Evolutionary conservation across 345 rosid genomes (phyloP).

Genomic region (Balakata baccata): DNA sequence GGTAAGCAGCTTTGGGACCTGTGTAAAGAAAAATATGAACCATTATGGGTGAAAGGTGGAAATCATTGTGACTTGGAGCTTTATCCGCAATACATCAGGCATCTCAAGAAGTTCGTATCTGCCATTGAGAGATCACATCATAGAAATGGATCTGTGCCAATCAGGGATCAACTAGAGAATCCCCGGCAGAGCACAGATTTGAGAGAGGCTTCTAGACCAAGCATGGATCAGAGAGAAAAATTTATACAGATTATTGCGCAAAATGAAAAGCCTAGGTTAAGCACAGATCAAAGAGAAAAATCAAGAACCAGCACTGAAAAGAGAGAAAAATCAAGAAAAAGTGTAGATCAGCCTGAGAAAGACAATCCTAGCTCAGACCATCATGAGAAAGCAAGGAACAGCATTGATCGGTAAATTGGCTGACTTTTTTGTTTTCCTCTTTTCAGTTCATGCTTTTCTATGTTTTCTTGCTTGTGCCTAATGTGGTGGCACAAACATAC

Average conservation of each 20-base stretch:
- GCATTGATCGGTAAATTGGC: conserved; percentile 53
- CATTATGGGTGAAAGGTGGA: conserved; percentile 89
- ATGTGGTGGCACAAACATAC: not conserved
- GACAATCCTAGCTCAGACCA: conserved; percentile 16
- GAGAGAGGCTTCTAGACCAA: conserved; percentile 46
- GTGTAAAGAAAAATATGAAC: conserved; percentile 88
- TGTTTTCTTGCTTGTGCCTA: not conserved
- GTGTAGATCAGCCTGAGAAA: conserved; percentile 10
- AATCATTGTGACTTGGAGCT: conserved; percentile 86
- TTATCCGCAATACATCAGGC: conserved; percentile 77
- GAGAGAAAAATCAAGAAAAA: conserved; percentile 7
- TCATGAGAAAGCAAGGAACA: conserved; percentile 24
- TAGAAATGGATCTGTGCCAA: conserved; percentile 32
- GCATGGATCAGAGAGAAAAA: conserved; percentile 30
- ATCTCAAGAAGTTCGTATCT: conserved; percentile 79
- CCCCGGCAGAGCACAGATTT: conserved; percentile 61
- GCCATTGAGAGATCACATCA: conserved; percentile 54
- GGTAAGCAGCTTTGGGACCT: conserved; percentile 84
- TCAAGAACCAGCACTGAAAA: conserved; percentile 41
- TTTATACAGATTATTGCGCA: conserved; percentile 40
- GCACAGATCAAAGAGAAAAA: conserved; percentile 56
- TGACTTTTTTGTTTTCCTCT: not conserved
- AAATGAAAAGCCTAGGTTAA: conserved; percentile 59
- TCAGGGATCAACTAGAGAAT: conserved; percentile 42
- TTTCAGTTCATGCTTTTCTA: too few species aligned